Evolutionary conservation across 2,329 filamentous ascomycete species (phyloP), one percentile per base, ranked within the genome.

Genomic region (Colletotrichum spinosum): DNA sequence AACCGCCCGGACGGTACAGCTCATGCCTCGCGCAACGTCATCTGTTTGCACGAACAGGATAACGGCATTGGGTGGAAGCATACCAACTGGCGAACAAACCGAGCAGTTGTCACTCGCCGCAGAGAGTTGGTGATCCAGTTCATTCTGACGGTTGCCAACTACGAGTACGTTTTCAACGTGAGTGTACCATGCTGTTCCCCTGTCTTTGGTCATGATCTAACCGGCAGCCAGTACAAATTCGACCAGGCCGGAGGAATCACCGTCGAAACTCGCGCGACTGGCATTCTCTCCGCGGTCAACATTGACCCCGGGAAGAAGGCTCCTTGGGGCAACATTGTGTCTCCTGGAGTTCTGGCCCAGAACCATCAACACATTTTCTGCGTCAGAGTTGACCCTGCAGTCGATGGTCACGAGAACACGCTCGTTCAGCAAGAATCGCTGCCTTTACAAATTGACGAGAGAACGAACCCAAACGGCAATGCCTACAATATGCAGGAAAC

Each of bases 1-100:
- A 81, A 86, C 0, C 79, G 81, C 8, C 72, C 82, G 2, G 78
- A 86, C 51, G 90, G 89, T 2, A 80, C 83, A 50, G 83, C 87
- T 1, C 69, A 80, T 1, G 80, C 82, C 25, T 83, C 81, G 17
- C 91, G 91, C 66, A 57, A 57, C 12, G 88, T 89, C 7, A 79
- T 91, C 58, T 92, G 90, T 70, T 77, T 91, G 3, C 89, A 92
- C 70, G 90, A 92, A 73, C 86, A 90, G 72, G 90, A 92, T 69
- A 85, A 86, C 59, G 90, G 90, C 9, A 90, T 92, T 45, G 82
- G 84, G 4, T 91, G 88, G 88, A 91, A 91, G 71, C 89, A 91
- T 75, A 90, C 88, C 4, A 91, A 91, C 76, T 90, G 85, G 79
- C 81, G 88, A 4, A 91, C 88, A 0, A 80, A 82, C 41, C 82